phyloP scores from a whole-genome alignment of 2,329 filamentous ascomycete genomes.

The Ophiobolus disseminans region DNA sequence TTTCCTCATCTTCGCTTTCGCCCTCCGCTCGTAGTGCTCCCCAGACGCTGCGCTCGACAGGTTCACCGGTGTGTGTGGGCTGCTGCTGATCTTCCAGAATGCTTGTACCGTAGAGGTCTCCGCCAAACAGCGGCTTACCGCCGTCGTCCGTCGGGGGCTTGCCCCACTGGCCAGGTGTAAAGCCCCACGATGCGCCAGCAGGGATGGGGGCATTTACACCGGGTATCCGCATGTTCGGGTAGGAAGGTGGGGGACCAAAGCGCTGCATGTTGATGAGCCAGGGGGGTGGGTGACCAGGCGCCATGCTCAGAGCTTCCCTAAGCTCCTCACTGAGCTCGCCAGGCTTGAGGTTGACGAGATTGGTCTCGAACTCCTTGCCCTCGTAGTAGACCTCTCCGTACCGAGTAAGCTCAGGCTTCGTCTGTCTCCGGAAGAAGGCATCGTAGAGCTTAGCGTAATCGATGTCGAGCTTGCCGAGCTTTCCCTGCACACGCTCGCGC shows the following conservation, averaged over 20 bases:
- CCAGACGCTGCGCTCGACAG: slow-evolving; percentile 88
- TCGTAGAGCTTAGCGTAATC: slow-evolving; percentile 99
- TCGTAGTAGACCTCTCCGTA: slow-evolving; percentile 99
- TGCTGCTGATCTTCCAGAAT: slow-evolving; percentile 67
- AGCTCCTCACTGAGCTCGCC: slow-evolving; percentile 89
- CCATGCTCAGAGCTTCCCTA: slow-evolving; percentile 92
- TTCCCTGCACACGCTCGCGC: slow-evolving; percentile 89
- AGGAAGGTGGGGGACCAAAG: slow-evolving; percentile 90
- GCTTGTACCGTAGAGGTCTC: slow-evolving; percentile 88
- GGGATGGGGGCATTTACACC: slow-evolving; percentile 94
- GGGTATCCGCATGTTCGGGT: slow-evolving; percentile 92
- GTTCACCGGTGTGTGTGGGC: slow-evolving; percentile 66
- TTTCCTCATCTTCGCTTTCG: slow-evolving; percentile 72
- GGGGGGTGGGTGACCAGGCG: slow-evolving; percentile 88
- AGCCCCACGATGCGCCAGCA: slow-evolving; percentile 89
- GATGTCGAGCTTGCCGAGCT: slow-evolving; percentile 97
- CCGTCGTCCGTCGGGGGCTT: slow-evolving; percentile 95
- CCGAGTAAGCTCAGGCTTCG: slow-evolving; percentile 89
- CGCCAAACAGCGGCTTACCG: slow-evolving; percentile 88
- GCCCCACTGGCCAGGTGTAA: slow-evolving; percentile 92
- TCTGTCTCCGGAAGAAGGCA: slow-evolving; percentile 97
- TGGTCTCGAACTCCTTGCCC: slow-evolving; percentile 97
- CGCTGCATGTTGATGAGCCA: slow-evolving; percentile 98
- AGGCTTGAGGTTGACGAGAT: slow-evolving; percentile 85
- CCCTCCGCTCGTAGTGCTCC: slow-evolving; percentile 85